A percentile compares a stretch with the other conserved stretches of the same genome.
Evolutionary conservation across 2,329 filamentous ascomycete species (phyloP).

Genomic region (Fusarium sp.): DNA sequence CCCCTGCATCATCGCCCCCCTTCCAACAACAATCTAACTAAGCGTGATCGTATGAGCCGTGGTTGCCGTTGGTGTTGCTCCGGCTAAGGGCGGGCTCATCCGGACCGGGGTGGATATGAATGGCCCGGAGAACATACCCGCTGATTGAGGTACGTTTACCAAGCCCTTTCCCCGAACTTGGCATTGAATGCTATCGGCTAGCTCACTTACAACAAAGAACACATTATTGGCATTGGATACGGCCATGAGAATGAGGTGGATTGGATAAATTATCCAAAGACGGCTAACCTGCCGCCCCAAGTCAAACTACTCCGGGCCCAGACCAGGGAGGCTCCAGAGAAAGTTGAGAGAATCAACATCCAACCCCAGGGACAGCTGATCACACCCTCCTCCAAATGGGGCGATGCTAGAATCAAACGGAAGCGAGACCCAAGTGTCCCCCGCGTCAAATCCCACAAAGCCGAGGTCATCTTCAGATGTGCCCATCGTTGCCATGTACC

Average conservation of each 20-base stretch:
- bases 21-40: no score
- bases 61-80: background rate
- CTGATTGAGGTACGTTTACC: background rate
- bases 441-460: conserved; percentile 11
- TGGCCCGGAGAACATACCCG: background rate
- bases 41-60: background rate
- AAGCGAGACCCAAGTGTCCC: conserved; percentile 18
- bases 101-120: conserved; percentile 2
- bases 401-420: conserved; percentile 28
- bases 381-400: conserved; percentile 17
- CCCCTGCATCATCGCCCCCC: background rate
- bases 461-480: background rate
- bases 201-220: no score
- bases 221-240: no score
- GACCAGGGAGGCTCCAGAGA: conserved; percentile 25
- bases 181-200: background rate
- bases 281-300: background rate
- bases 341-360: conserved; percentile 30
- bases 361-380: conserved; percentile 15
- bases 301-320: conserved; percentile 2
- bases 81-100: conserved; percentile 17
- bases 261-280: background rate
- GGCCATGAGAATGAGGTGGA: background rate
- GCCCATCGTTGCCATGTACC: background rate
- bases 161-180: background rate